These are phyloP conservation scores for Fusarium pseudocircinatum DNA, from an alignment of 2,329 filamentous ascomycete species.

Conservation along the genomic window DNA sequence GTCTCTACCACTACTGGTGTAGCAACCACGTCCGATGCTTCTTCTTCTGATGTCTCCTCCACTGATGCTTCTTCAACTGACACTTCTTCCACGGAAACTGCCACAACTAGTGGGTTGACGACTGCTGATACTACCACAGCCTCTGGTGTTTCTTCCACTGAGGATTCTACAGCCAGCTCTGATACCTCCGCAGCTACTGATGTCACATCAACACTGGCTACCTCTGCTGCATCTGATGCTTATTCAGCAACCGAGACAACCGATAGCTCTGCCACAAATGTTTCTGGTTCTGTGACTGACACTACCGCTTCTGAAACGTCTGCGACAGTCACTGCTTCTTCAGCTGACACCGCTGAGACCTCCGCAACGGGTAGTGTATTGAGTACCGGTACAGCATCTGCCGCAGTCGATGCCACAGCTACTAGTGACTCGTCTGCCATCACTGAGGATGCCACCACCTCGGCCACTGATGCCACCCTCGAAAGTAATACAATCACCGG, in stretches of 20 bases:
- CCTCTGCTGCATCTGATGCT: neutral
- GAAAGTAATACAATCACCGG: neutral
- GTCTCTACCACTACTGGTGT: neutral
- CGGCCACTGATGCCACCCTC: neutral
- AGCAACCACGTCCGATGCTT: neutral
- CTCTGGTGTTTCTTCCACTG: slow-evolving; percentile 11
- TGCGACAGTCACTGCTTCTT: neutral
- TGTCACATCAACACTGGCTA: slow-evolving; percentile 23
- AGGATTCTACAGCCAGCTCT: slow-evolving; percentile 1
- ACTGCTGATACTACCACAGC: neutral
- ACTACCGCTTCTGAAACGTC: neutral
- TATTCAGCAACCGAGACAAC: slow-evolving; percentile 17
- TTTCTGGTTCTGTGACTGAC: slow-evolving; percentile 8
- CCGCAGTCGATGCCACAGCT: neutral
- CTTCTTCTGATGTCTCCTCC: neutral
- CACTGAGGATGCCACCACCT: neutral
- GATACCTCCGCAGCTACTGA: slow-evolving; percentile 13
- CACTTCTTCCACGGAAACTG: slow-evolving; percentile 5
- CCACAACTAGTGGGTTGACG: neutral
- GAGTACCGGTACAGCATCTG: neutral
- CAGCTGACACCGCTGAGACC: neutral
- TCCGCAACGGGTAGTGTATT: neutral
- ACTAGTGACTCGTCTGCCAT: neutral
- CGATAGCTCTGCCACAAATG: slow-evolving; percentile 30
- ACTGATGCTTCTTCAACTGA: neutral